Evolutionary conservation across 108 stramenopile species (phyloP), one percentile per base, ranked within the genome.

Genomic region (Skeletonema marinoi): DNA sequence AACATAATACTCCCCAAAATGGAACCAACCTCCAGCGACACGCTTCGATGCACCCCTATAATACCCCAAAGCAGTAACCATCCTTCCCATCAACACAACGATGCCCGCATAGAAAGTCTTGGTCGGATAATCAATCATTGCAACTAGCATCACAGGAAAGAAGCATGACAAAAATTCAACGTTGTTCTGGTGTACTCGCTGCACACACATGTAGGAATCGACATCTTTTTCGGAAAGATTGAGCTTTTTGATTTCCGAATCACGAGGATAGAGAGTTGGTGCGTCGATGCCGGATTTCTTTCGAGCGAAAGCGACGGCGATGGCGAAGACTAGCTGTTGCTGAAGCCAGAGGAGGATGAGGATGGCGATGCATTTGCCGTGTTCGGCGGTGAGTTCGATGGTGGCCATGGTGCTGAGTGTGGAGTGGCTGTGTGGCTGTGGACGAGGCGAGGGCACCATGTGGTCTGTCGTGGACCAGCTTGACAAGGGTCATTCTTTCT

Each of bases 101-200:
- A 73, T 41, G 33, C 72, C 48, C 13, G 72, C 59, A 11, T 63
- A n/a, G 32, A 41, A 66, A 12, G 72, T 73, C 31, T 65, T 32
- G n/a, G 42, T 66, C 25, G 72, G 63, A 35, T 44, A 4, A 33
- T 73, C 64, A n/a, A 67, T 38, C 66, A 67, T 67, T 32, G 66
- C 66, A 41, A 67, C 25, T 14, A 67, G 29, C 66, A 46, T 46
- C 39, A 67, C 42, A 5, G 72, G 72, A 61, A 73, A 73, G 72
- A 36, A 73, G 64, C 63, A 73, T 3, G 64, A 16, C 11, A 73
- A 62, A n/a, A 73, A 73, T 46, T 73, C 72, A 10, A 73, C 72
- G 25, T 73, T 73, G 7, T 73, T 73, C 72, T 73, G 65, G 64
- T 73, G 72, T 32, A 66, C 63, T 17, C 72, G 29, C n/a, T 73